phyloP scores from a whole-genome alignment of 2,329 filamentous ascomycete genomes.

The Coniochaeta sp. region DNA sequence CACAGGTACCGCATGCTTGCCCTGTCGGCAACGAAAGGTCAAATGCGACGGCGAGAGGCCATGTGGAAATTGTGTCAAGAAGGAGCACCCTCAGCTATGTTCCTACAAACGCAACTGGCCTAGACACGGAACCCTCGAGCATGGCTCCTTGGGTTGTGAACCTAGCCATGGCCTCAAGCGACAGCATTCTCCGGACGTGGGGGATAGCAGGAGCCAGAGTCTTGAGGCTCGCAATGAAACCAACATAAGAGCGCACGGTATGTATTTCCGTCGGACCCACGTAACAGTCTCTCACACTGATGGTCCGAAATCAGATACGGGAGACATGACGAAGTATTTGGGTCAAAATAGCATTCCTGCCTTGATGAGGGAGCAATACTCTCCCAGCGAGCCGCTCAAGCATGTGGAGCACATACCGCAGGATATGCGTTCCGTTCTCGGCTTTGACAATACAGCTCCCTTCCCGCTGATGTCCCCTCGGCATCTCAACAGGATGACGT shows the following conservation, averaged over 20 bases:
- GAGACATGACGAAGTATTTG: conserved; percentile 52
- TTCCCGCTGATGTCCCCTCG: conserved; percentile 61
- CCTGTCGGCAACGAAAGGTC: conserved; percentile 60
- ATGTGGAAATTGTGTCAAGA: conserved; percentile 61
- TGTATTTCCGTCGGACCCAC: not conserved
- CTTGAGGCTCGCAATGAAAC: conserved; percentile 26
- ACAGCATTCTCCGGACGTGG: conserved; percentile 32
- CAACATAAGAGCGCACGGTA: conserved; percentile 22
- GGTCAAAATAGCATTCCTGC: conserved; percentile 63
- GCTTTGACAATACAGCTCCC: conserved; percentile 58
- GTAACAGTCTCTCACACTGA: conserved; percentile 3
- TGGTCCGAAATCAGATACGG: conserved; percentile 41
- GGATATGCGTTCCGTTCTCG: conserved; percentile 60
- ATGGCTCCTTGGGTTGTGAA: conserved; percentile 21
- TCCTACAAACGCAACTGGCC: conserved; percentile 57
- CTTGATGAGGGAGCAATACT: conserved; percentile 54
- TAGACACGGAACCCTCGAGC: conserved; percentile 21
- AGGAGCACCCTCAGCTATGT: conserved; percentile 57
- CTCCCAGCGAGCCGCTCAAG: conserved; percentile 42
- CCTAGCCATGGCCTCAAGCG: conserved; percentile 29
- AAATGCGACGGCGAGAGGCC: conserved; percentile 65
- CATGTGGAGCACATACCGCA: conserved; percentile 49
- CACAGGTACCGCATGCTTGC: conserved; percentile 58
- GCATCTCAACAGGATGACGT: conserved; percentile 52
- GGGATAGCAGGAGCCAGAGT: conserved; percentile 28